phyloP scores from a whole-genome alignment of 805 yeast species.

The Yamadazyma scolyti region DNA sequence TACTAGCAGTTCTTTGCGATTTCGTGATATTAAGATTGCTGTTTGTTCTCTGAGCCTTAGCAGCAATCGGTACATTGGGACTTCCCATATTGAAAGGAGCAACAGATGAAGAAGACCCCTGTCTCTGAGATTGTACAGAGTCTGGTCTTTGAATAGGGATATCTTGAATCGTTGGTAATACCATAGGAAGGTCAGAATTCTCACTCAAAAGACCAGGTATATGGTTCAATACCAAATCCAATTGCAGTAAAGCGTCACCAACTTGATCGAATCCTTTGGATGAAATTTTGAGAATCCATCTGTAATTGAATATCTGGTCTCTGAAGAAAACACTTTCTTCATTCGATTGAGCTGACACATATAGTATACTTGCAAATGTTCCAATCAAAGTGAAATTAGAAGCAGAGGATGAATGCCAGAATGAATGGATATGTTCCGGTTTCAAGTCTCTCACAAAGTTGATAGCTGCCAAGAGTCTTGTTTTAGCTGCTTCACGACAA shows the following conservation, averaged over 20 bases:
- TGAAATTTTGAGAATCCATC: conserved; percentile 71
- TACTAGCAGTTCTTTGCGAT: too few species aligned
- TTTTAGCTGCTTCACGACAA: conserved; percentile 81
- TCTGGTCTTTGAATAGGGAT: conserved; percentile 12
- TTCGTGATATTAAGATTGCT: too few species aligned
- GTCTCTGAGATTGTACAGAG: conserved; percentile 9
- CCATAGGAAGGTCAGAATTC: conserved; percentile 31
- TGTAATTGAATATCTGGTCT: conserved; percentile 68
- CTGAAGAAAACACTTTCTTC: conserved; percentile 65
- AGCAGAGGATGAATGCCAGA: conserved; percentile 85
- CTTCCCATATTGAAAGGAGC: conserved; percentile 5
- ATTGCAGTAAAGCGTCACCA: conserved; percentile 64
- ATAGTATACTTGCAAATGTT: conserved; percentile 79
- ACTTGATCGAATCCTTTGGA: conserved; percentile 78
- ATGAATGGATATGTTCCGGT: conserved; percentile 80
- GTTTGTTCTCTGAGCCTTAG: not conserved
- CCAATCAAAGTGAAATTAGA: conserved; percentile 80
- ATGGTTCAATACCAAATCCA: conserved; percentile 69
- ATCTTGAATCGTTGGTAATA: conserved; percentile 30
- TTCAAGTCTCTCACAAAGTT: conserved; percentile 73
- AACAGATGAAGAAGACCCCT: conserved; percentile 2
- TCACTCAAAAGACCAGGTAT: conserved; percentile 65
- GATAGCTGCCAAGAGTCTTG: conserved; percentile 76
- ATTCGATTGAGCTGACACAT: conserved; percentile 56
- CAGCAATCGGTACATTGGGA: not conserved